A percentile compares a stretch with the other conserved stretches of the same genome.
Conservation (phyloP, 2,329 filamentous ascomycete species). For the Beauveria sp. region DNA sequence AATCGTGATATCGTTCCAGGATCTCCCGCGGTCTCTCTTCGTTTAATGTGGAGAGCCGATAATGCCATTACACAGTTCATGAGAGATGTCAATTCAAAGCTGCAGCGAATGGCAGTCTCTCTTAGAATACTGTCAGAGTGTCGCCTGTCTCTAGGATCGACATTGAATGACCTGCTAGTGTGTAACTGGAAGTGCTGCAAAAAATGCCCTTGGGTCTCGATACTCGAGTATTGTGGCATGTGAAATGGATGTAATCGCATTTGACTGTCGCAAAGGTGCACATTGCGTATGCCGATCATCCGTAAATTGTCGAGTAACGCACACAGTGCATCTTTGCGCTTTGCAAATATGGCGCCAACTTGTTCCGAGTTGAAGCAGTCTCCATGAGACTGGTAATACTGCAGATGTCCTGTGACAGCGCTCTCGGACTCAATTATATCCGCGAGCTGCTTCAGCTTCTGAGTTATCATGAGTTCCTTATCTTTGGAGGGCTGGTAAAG, state of each 20-base stretch:
- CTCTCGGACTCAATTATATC: neutral
- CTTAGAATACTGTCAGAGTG: neutral
- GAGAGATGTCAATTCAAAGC: neutral
- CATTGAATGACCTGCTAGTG: constrained; percentile 5
- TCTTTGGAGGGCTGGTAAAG: neutral
- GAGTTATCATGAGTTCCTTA: neutral
- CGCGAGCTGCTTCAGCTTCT: neutral
- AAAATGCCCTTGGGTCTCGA: neutral
- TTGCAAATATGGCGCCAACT: neutral
- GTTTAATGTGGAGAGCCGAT: neutral
- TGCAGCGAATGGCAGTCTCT: neutral
- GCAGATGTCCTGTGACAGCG: neutral
- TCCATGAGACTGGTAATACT: neutral
- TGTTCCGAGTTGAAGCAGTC: neutral
- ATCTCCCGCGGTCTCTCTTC: neutral
- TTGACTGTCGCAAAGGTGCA: neutral
- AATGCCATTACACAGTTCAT: neutral
- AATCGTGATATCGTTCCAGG: neutral
- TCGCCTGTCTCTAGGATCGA: neutral
- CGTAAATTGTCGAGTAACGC: neutral
- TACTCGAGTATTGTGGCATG: neutral
- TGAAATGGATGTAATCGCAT: neutral
- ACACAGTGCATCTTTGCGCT: neutral
- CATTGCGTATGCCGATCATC: neutral
- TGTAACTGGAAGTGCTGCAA: neutral